A percentile compares a stretch with the other conserved stretches of the same genome.
phyloP scores from a whole-genome alignment of 139 green algal genomes.

The Closterium sp. region DNA sequence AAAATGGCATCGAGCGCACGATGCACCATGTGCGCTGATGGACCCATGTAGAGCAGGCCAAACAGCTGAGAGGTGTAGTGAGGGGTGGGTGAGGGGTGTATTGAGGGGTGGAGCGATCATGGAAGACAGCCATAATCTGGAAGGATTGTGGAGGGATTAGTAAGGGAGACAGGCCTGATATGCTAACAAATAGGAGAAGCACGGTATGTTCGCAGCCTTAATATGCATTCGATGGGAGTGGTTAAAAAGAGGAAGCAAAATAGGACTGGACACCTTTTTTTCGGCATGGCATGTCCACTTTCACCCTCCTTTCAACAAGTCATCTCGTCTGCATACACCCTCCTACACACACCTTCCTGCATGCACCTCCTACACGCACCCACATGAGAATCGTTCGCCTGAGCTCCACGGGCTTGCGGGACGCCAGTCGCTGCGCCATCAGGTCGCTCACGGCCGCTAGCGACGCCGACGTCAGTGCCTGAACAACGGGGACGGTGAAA shows the following conservation, averaged over 20 bases:
- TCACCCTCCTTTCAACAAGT: background rate
- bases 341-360: no score
- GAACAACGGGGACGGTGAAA: background rate
- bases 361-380: background rate
- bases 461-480: background rate
- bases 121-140: background rate
- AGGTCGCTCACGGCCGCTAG: background rate
- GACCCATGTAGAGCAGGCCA: conserved; percentile 61
- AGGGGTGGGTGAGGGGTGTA: no score
- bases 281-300: background rate
- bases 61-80: conserved; percentile 48
- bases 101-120: background rate
- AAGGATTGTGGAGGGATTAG: background rate
- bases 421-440: background rate
- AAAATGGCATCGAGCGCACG: conserved; percentile 55
- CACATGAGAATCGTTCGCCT: background rate
- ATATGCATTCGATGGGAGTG: no score
- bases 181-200: background rate
- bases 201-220: no score
- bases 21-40: conserved; percentile 68
- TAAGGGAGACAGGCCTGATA: background rate
- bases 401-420: background rate
- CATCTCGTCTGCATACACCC: no score
- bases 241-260: no score
- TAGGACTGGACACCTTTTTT: no score